Evolutionary conservation across 192 early-diverging fungal species (phyloP).

Genomic region (Rhizophlyctis rosea): DNA sequence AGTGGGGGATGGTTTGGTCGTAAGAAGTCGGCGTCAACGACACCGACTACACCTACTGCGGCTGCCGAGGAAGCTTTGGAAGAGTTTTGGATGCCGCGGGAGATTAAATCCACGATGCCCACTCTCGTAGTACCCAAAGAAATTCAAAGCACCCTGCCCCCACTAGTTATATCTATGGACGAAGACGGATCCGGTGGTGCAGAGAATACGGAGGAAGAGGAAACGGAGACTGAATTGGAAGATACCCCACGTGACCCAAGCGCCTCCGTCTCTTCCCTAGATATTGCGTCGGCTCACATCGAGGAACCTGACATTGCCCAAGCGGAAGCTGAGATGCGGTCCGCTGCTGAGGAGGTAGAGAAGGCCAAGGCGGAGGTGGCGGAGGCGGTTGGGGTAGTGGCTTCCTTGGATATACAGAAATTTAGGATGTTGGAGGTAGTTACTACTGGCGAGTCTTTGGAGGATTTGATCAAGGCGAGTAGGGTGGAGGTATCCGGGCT

Average conservation of each 20-base stretch:
- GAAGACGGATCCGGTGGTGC: neutral
- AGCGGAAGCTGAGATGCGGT: slow-evolving; percentile 9
- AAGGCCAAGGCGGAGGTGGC: slow-evolving; percentile 20
- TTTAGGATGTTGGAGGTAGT: too few species aligned
- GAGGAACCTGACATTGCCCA: slow-evolving; percentile 16
- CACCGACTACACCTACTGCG: neutral
- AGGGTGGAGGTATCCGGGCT: too few species aligned
- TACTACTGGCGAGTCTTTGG: too few species aligned
- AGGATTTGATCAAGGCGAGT: too few species aligned
- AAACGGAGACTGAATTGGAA: neutral
- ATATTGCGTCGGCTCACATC: slow-evolving; percentile 1
- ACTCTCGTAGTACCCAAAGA: slow-evolving; percentile 29
- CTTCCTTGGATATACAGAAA: too few species aligned
- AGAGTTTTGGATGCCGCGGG: slow-evolving; percentile 34
- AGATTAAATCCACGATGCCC: slow-evolving; percentile 31
- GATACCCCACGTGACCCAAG: slow-evolving; percentile 1
- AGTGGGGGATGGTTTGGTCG: too few species aligned
- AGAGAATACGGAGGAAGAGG: neutral
- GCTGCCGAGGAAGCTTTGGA: slow-evolving; percentile 6
- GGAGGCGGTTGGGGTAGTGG: slow-evolving; percentile 19
- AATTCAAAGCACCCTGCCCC: slow-evolving; percentile 9
- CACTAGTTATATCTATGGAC: slow-evolving; percentile 7
- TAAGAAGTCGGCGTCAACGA: neutral
- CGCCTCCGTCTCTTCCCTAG: slow-evolving; percentile 10
- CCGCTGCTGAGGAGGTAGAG: slow-evolving; percentile 10